A percentile compares a stretch with the other conserved stretches of the same genome.
These are phyloP conservation scores for Mitragyna speciosa DNA, from an alignment of 257 asterid genomes.

Conservation along the genomic window DNA sequence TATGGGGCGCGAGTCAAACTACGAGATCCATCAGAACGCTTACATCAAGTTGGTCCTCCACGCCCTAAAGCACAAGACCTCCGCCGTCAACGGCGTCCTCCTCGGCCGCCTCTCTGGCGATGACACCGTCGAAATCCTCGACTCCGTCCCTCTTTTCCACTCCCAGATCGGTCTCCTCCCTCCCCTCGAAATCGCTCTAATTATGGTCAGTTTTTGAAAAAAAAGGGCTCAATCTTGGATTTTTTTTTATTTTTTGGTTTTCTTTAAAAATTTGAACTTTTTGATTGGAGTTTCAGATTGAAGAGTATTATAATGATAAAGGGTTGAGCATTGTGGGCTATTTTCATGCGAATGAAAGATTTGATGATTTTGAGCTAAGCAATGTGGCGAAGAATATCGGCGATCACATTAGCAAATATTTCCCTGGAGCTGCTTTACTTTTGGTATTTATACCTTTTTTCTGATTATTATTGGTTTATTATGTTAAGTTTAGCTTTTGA, in stretches of 20 bases:
- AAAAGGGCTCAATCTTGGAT: slow-evolving; percentile 2
- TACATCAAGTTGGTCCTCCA: slow-evolving; percentile 92
- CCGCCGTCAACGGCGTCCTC: slow-evolving; percentile 88
- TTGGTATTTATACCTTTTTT: slow-evolving; percentile 49
- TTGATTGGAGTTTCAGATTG: slow-evolving; percentile 49
- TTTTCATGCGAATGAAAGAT: slow-evolving; percentile 92
- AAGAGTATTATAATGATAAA: slow-evolving; percentile 74
- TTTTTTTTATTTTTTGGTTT: slow-evolving; percentile 3
- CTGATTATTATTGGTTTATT: background rate
- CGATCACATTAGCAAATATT: slow-evolving; percentile 80
- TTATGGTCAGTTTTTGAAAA: slow-evolving; percentile 51
- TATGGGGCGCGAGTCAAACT: slow-evolving; percentile 76
- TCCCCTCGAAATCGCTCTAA: slow-evolving; percentile 90
- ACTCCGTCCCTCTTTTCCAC: slow-evolving; percentile 90
- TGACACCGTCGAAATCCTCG: slow-evolving; percentile 65
- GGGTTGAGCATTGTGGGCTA: slow-evolving; percentile 88
- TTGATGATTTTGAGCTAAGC: slow-evolving; percentile 72
- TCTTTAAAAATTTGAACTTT: slow-evolving; percentile 5
- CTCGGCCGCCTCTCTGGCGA: slow-evolving; percentile 67
- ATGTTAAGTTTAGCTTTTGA: background rate
- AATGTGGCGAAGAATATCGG: slow-evolving; percentile 83
- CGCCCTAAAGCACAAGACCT: slow-evolving; percentile 76
- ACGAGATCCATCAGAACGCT: slow-evolving; percentile 85
- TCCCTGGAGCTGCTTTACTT: slow-evolving; percentile 86
- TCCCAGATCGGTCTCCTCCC: slow-evolving; percentile 91